These are phyloP conservation scores for Sistotremastrum niveocremeum DNA, from an alignment of 768 basidiomycete genomes.

Conservation along the genomic window DNA sequence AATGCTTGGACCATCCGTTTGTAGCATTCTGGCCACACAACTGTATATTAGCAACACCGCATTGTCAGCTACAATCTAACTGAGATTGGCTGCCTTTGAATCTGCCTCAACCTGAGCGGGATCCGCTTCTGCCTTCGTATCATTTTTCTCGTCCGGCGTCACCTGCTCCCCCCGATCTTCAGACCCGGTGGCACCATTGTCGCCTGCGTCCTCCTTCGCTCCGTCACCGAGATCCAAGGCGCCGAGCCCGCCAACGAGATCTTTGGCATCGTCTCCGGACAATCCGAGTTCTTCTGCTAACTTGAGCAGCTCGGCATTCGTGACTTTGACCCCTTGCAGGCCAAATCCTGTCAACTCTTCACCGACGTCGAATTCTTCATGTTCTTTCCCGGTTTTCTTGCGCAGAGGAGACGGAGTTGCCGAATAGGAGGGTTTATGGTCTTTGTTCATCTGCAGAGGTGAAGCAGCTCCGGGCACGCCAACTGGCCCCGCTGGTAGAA, in stretches of 20 bases:
- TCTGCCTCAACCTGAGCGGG: background rate
- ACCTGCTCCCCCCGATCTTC: background rate
- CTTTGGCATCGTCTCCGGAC: slow-evolving; percentile 61
- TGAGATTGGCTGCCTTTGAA: background rate
- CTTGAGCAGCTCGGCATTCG: slow-evolving; percentile 57
- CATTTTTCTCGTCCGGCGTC: background rate
- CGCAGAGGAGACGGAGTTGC: slow-evolving; percentile 18
- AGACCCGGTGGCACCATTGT: background rate
- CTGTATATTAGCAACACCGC: slow-evolving; percentile 11
- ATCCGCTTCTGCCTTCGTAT: background rate
- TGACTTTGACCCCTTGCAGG: slow-evolving; percentile 63
- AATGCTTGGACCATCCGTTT: slow-evolving; percentile 7
- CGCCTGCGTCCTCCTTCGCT: slow-evolving; percentile 8
- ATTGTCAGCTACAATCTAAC: background rate
- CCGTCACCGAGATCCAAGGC: slow-evolving; percentile 12
- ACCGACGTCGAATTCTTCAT: slow-evolving; percentile 48
- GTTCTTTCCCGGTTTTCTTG: slow-evolving; percentile 35
- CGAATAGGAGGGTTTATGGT: slow-evolving; percentile 45
- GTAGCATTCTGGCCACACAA: slow-evolving; percentile 13
- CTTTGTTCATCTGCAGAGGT: slow-evolving; percentile 72
- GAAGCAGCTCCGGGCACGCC: slow-evolving; percentile 71
- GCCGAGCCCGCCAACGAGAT: slow-evolving; percentile 53
- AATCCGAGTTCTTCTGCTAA: slow-evolving; percentile 67
- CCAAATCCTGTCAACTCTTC: slow-evolving; percentile 58
- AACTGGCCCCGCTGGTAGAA: slow-evolving; percentile 44